A percentile compares a stretch with the other conserved stretches of the same genome.
These are phyloP conservation scores for Exophiala mesophila DNA, from an alignment of 2,329 filamentous ascomycete genomes.

Conservation along the genomic window DNA sequence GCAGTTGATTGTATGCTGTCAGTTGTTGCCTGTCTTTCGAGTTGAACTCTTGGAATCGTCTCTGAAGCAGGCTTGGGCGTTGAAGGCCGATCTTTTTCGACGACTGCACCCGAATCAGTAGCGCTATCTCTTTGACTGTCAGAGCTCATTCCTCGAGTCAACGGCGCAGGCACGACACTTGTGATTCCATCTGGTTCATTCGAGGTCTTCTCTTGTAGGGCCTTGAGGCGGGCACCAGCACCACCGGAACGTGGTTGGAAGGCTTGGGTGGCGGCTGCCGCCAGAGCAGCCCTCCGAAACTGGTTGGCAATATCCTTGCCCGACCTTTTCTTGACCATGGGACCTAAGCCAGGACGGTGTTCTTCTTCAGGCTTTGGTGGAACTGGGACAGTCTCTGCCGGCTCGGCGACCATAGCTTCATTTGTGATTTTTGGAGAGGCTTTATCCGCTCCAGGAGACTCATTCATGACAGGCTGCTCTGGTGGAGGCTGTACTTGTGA, in stretches of 20 bases:
- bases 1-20: conserved; percentile 26
- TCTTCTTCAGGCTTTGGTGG: conserved; percentile 49
- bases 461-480: conserved; percentile 5
- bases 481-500: conserved; percentile 1
- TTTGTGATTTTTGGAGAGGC: conserved; percentile 9
- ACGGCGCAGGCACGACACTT: conserved; percentile 75
- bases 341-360: conserved; percentile 72
- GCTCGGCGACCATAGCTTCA: conserved; percentile 16
- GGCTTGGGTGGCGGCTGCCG: conserved; percentile 69
- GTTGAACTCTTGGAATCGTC: conserved; percentile 34
- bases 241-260: conserved; percentile 89
- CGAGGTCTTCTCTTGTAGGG: conserved; percentile 51
- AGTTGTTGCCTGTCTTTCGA: conserved; percentile 34
- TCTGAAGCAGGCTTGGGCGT: conserved; percentile 31
- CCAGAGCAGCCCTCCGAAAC: conserved; percentile 74
- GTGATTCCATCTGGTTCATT: conserved; percentile 85
- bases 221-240: conserved; percentile 71
- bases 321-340: conserved; percentile 78
- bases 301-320: conserved; percentile 68
- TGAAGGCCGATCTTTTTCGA: conserved; percentile 23
- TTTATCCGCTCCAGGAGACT: conserved; percentile 7
- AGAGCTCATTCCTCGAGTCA: conserved; percentile 37
- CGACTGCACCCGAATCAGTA: conserved; percentile 27
- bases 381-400: conserved; percentile 36
- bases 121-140: conserved; percentile 34